Base-by-base conservation (phyloP, 345 rosid genomes). In the Hibiscus syriacus region DNA sequence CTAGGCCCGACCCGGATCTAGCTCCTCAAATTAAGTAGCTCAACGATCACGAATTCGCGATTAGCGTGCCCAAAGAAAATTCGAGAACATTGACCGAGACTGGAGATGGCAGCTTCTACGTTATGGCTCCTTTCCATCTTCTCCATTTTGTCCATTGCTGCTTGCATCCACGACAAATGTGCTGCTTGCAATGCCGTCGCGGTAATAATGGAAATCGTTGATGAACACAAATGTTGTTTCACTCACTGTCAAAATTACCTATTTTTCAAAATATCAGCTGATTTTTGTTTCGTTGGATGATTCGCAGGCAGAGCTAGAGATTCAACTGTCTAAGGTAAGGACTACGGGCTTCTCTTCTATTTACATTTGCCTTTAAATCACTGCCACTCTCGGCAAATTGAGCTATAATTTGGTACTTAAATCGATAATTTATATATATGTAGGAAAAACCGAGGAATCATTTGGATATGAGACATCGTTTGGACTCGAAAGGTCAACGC, bases 391-490 rank as follows among this genome's bases (percentile, higher is more conserved):
- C 64, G 6, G 50, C 34, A 6, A 62, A 39, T 30, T 25, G 17
- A 32, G 27, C 41, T 6, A 32, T 52, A 19, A 53, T 52, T 67
- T 12, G 34, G 52, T 23, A 62, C 39, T 34, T 32, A 17, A 59
- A 27, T 6, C 36, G 3, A 4, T 2, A 52, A 4, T 69, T 38
- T 32, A 32, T 43, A 0, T 17, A 11, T 56, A 17, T 68, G 22
- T 77, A 91, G 97, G 97, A 94, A 73, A 91, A 89, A 64, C 96
- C 96, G 13, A 78, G 92, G 72, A 89, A 94, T 83, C 96, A 94
- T 83, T 84, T 91, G 82, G 99, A 94, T 73, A 78, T 91, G 97
- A 84, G 97, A 77, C 86, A 94, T 76, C 84, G 96, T 2, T 78
- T 93, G 71, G 90, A 90, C 72, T 87, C 96, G 27, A 83, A 84